Base-by-base conservation (phyloP, 345 rosid genomes). In the Arabidopsis thaliana region DNA sequence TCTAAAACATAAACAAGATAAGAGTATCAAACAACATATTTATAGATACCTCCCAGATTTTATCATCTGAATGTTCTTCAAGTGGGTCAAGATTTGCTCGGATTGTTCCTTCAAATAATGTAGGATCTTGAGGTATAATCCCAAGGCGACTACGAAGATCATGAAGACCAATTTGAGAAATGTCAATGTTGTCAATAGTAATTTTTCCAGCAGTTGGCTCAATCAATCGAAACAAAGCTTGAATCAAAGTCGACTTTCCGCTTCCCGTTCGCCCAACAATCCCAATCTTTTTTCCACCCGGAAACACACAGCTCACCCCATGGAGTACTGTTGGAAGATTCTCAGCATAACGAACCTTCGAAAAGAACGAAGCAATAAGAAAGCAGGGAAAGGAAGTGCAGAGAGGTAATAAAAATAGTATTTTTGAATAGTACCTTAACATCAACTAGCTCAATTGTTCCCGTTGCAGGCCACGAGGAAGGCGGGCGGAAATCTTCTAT, bases 251-350 rank as follows among this genome's bases (percentile, higher is more conserved):
- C 3, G 99, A 96, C 83, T 96, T 96, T 32, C 99, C 99, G 13
- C 99, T 96, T 67, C 99, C 99, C 4, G 99, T 96, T 69, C 99
- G 84, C 59, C 99, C 99, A 69, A 96, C 99, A 75, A 96, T 96
- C 51, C 99, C 99, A 70, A 93, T 96, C 79, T 93, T 96, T 69
- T 83, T 89, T 13, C 99, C 98, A 48, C 99, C 99, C 1, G 99
- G 98, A 83, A 96, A 96, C 61, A 80, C 69, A 73, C 97, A 87
- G 77, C 82, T 83, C 69, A 95, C 72, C 61, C 96, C 97, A 73
- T 86, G 98, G 75, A 93, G 97, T 52, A 96, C 99, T 73, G 86
- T 65, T 5, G 99, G 99, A 70, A 93, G 97, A 86, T 89, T 93
- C 87, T 96, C 99, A 67, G 74, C 94, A 81, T 96, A 96, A 20